Conservation (phyloP, 192 early-diverging fungal species). For the Umbelopsis isabellina region DNA sequence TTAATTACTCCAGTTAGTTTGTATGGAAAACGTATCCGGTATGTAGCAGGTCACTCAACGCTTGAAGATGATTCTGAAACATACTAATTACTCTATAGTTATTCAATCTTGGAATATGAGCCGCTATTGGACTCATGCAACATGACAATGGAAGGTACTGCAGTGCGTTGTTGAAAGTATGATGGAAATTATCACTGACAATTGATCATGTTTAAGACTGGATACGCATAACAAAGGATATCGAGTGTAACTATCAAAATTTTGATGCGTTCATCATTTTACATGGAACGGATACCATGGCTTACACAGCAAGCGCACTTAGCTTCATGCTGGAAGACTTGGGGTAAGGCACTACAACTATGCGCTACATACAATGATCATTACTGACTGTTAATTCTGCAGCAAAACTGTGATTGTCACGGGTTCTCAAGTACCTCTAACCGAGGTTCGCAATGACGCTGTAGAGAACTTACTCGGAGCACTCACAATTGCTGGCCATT, state of each 20-base stretch:
- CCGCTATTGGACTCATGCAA: conserved; percentile 95
- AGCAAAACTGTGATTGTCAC: conserved; percentile 96
- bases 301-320: conserved; percentile 84
- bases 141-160: conserved; percentile 76
- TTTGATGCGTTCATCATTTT: conserved; percentile 97
- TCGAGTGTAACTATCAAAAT: conserved; percentile 90
- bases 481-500: conserved; percentile 96
- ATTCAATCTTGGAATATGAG: conserved; percentile 95
- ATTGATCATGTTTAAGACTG: conserved; percentile 65
- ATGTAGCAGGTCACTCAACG: not conserved
- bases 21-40: conserved; percentile 87
- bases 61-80: not conserved
- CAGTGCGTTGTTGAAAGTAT: not conserved
- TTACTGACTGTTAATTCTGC: not conserved
- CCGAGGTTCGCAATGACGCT: conserved; percentile 97
- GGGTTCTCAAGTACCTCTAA: conserved; percentile 96
- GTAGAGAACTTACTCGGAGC: conserved; percentile 96
- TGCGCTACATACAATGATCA: not conserved
- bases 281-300: conserved; percentile 93
- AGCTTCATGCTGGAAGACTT: conserved; percentile 97
- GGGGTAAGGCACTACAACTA: conserved; percentile 54
- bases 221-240: conserved; percentile 94
- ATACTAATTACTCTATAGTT: conserved; percentile 42
- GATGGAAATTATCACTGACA: not conserved
- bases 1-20: conserved; percentile 88